Conservation (phyloP, 2,329 filamentous ascomycete genomes). For the Graphilbum ipis-grandicollis region DNA sequence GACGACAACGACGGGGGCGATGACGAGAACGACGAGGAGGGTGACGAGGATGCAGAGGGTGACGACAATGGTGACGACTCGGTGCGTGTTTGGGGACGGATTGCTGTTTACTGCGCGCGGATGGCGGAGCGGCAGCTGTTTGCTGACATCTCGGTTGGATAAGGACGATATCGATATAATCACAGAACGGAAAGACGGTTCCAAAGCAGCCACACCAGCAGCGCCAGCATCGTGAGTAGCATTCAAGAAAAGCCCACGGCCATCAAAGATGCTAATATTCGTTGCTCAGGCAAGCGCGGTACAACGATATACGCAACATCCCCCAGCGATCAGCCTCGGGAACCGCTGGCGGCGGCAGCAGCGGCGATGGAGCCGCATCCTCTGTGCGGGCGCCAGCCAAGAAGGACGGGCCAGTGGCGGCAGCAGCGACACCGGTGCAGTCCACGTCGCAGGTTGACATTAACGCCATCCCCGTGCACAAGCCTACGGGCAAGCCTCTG, state of each 20-base stretch:
- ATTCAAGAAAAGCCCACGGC: no score
- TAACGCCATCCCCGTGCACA: slow-evolving; percentile 64
- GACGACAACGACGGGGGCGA: slow-evolving; percentile 48
- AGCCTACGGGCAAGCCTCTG: slow-evolving; percentile 63
- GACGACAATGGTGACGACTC: slow-evolving; percentile 42
- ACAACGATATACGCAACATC: slow-evolving; percentile 49
- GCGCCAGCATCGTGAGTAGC: slow-evolving; percentile 38
- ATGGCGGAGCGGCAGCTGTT: no score
- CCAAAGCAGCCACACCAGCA: slow-evolving; percentile 35
- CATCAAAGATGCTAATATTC: no score
- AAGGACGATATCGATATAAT: slow-evolving; percentile 56
- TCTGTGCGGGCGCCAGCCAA: slow-evolving; percentile 26
- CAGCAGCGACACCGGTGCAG: slow-evolving; percentile 18
- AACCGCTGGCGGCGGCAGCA: slow-evolving; percentile 28
- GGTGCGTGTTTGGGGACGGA: slow-evolving; percentile 14
- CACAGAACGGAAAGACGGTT: slow-evolving; percentile 47
- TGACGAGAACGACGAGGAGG: slow-evolving; percentile 42
- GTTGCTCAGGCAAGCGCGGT: slow-evolving; percentile 35
- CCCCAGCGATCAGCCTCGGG: slow-evolving; percentile 39
- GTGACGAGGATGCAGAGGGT: slow-evolving; percentile 43
- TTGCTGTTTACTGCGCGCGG: no score
- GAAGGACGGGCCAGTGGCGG: slow-evolving; percentile 21
- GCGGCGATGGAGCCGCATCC: no score
- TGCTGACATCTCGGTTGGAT: no score
- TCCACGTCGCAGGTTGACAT: slow-evolving; percentile 74